These are phyloP conservation scores for Mangifera indica DNA, from an alignment of 345 rosid species.

Conservation along the genomic window DNA sequence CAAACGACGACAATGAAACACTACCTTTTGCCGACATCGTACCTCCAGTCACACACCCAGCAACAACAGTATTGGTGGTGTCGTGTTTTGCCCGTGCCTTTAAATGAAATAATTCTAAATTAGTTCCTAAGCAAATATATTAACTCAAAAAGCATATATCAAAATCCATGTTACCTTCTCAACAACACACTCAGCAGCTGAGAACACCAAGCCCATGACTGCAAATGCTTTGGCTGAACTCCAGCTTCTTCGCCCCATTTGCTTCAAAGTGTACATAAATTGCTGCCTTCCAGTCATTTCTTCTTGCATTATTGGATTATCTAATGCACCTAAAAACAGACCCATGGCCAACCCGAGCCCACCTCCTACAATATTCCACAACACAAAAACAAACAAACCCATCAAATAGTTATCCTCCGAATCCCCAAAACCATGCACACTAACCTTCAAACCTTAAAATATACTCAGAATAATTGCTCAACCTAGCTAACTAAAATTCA, in stretches of 20 bases:
- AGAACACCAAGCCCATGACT: constrained; percentile 86
- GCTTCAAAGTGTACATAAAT: constrained; percentile 65
- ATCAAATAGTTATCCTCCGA: constrained; percentile 1
- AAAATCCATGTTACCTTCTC: constrained; percentile 62
- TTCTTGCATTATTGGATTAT: constrained; percentile 75
- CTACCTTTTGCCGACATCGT: constrained; percentile 79
- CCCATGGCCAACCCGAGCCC: constrained; percentile 93
- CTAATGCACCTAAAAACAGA: constrained; percentile 75
- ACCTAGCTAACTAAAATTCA: background rate
- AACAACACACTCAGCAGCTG: constrained; percentile 81
- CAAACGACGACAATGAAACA: constrained; percentile 9
- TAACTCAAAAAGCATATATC: background rate
- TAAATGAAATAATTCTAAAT: background rate
- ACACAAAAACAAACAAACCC: constrained; percentile 9
- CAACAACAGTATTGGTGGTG: constrained; percentile 66
- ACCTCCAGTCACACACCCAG: constrained; percentile 95
- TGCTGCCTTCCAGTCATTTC: constrained; percentile 79
- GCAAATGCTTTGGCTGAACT: constrained; percentile 83
- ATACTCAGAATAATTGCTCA: background rate
- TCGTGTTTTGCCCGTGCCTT: constrained; percentile 95
- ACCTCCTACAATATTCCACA: constrained; percentile 59
- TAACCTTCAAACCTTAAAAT: background rate
- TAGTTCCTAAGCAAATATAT: background rate
- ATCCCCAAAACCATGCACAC: background rate
- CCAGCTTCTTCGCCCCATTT: constrained; percentile 91